A percentile compares a stretch with the other conserved stretches of the same genome.
Conservation (phyloP, 148 eudicot genomes). For the Rhododendron henanense region DNA sequence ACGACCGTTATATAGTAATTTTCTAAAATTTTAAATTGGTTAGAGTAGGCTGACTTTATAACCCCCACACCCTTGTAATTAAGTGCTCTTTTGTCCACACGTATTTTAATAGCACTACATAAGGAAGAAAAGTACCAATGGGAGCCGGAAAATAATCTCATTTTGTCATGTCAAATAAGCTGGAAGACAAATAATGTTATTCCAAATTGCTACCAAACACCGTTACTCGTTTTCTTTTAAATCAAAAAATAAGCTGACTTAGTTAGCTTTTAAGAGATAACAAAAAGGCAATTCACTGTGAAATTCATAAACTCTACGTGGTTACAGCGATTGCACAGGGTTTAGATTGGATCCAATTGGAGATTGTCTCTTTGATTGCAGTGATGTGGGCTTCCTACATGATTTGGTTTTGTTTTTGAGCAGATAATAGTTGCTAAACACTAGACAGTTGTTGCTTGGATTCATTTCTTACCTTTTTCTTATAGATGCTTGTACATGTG, state of each 20-base stretch:
- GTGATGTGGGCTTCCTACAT: not conserved
- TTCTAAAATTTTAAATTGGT: not conserved
- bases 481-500: conserved; percentile 10
- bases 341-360: not conserved
- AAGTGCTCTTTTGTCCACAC: not conserved
- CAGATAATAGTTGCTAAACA: not conserved
- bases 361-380: not conserved
- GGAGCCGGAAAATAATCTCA: not conserved
- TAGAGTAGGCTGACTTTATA: not conserved
- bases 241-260: not conserved
- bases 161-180: not conserved
- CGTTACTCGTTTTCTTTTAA: not conserved
- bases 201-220: not conserved
- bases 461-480: not conserved
- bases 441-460: not conserved
- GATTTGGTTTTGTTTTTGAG: not conserved
- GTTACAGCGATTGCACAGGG: not conserved
- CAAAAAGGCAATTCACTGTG: not conserved
- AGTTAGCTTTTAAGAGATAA: not conserved
- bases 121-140: not conserved
- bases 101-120: not conserved
- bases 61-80: not conserved
- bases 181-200: not conserved
- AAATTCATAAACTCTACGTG: not conserved
- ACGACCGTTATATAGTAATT: no score